Evolutionary conservation across 129 eudicot species (phyloP).

Genomic region (Centaurea solstitialis): DNA sequence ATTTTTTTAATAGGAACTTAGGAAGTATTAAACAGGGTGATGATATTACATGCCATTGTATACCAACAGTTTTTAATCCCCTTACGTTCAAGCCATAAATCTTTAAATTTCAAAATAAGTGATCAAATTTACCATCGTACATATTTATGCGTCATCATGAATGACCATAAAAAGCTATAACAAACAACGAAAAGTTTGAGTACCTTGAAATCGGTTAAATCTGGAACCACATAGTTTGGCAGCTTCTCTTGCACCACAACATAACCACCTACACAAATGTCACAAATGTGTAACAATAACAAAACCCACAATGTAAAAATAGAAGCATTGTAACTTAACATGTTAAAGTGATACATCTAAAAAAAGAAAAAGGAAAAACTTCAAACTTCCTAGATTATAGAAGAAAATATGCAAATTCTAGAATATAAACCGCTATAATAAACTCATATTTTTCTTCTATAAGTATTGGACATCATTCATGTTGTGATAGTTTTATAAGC

Average conservation of each 20-base stretch:
- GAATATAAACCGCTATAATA: not conserved
- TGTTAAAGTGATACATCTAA: not conserved
- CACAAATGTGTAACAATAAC: conserved; percentile 14
- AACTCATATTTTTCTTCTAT: not conserved
- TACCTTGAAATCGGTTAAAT: conserved; percentile 88
- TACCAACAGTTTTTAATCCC: not conserved
- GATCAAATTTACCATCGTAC: not conserved
- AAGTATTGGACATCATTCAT: not conserved
- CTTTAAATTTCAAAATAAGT: not conserved
- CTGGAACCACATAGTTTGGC: conserved; percentile 86
- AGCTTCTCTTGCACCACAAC: conserved; percentile 76
- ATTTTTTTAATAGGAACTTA: not conserved
- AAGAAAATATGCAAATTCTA: not conserved
- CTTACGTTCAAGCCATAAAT: not conserved
- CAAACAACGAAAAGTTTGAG: not conserved
- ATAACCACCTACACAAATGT: conserved; percentile 61
- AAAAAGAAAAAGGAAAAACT: not conserved
- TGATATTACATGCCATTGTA: not conserved
- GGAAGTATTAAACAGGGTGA: not conserved
- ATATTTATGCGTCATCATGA: not conserved
- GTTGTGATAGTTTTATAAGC: not conserved
- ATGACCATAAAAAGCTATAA: not conserved
- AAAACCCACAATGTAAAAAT: not conserved
- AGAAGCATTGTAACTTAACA: not conserved
- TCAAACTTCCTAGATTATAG: not conserved